Evolutionary conservation across 1,284 basidiomycete species (phyloP), one percentile per base, ranked within the genome.

Genomic region (Retiboletus fuscus): DNA sequence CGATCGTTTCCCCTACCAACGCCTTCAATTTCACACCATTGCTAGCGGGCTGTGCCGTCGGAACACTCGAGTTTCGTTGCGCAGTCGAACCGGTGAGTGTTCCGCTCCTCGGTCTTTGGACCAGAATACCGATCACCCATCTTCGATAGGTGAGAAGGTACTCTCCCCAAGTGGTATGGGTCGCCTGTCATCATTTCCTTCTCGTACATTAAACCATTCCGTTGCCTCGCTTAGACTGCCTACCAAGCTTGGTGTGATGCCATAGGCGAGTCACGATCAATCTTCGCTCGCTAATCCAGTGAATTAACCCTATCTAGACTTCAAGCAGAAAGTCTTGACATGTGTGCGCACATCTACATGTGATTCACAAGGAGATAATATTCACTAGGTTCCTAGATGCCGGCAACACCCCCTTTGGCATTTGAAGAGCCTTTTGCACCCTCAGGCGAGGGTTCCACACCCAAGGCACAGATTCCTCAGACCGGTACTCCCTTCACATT

Each of bases 1-100:
- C 89, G 1, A 82, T 95, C 58, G 79, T 96, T 51, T 93, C 93
- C 1, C 93, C 94, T 1, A 92, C 87, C 66, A 91, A 90, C 44
- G 92, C 94, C 81, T 95, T 96, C 84, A 94, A 94, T 77, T 95
- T 95, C 79, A 96, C 94, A 0, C 94, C 94, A 0, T 83, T 96
- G 49, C 85, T 95, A 20, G 93, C 93, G 0, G 87, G 92, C 60
- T 92, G 92, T 70, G 89, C 93, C 3, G 94, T 95, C 41, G 95
- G 95, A 11, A 95, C 95, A 2, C 84, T 96, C 63, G 94, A 96
- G 75, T 95, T 93, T 77, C 86, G 94, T 46, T 91, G 91, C 74
- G 93, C 93, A 1, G 86, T 95, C 43, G 95, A 97, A 82, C 91
- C 95, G 1, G 94, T 96, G 60, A 67, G 77, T 70, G 61, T 57